Evolutionary conservation across 1,284 basidiomycete species (phyloP), one percentile per base, ranked within the genome.

Genomic region (Naganishia albida): DNA sequence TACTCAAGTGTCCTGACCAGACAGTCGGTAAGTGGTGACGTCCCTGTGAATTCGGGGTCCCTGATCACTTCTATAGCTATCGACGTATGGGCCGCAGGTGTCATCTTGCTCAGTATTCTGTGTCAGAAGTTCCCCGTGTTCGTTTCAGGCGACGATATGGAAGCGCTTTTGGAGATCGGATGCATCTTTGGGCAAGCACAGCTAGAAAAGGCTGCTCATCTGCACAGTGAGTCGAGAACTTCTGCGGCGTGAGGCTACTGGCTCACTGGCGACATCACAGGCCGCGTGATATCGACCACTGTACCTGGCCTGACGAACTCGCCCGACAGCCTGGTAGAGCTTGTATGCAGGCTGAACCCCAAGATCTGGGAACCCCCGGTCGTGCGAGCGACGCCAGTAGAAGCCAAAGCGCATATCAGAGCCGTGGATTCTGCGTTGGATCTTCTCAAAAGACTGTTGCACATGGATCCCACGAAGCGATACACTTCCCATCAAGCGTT

Each of bases 51-150:
- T 18, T 12, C 64, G 28, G 10, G 44, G 8, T 12, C n/a, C 34
- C 48, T 16, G 6, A 49, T 38, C 16, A 46, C 25, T 30, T 48
- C 38, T 44, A 62, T 74, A 92, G 95, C 95, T 12, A 88, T 99
- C 72, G 95, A 99, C 74, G 86, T 98, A 46, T 99, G 95, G 95
- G 90, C 94, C 1, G 91, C 87, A 1, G 95, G 95, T 0, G 88
- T 90, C 74, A 96, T 98, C 62, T 80, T 99, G 0, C 83, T 99
- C 6, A 94, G 93, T 76, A 93, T 98, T 78, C 82, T 99, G 26
- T 89, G 89, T 0, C 86, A 87, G 66, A 95, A 96, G 71, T 99
- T 98, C 73, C 95, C 95, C 0, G 80, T 98, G 25, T 95, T 99
- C 81, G 91, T 94, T 74, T 92, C 94, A 28, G 90, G 86, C 73